phyloP scores from a whole-genome alignment of 495 filamentous ascomycete genomes.

The Trichocladium antarcticum region DNA sequence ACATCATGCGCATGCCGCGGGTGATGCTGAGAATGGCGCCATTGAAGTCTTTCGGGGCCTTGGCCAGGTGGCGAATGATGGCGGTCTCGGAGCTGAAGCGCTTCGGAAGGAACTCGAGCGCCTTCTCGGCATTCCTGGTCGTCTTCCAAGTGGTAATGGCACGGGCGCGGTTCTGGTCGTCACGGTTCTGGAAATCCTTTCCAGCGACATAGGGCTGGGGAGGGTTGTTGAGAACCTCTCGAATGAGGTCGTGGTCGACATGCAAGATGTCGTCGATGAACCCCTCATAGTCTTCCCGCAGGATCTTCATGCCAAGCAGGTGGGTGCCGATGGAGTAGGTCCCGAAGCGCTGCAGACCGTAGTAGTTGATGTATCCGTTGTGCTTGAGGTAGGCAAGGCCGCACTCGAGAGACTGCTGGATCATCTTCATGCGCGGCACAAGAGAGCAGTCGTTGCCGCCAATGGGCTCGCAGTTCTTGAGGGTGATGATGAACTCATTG shows the following conservation, averaged over 20 bases:
- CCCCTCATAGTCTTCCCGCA: slow-evolving; percentile 66
- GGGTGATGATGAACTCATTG: slow-evolving; percentile 84
- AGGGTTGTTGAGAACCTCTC: slow-evolving; percentile 14
- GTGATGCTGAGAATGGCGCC: slow-evolving; percentile 69
- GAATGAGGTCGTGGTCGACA: slow-evolving; percentile 32
- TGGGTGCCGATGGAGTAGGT: slow-evolving; percentile 74
- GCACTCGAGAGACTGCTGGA: slow-evolving; percentile 28
- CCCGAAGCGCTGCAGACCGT: slow-evolving; percentile 87
- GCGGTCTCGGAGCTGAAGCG: slow-evolving; percentile 68
- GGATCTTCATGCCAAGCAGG: slow-evolving; percentile 66
- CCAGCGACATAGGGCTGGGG: neutral
- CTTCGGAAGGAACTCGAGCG: slow-evolving; percentile 58
- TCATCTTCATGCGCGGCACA: slow-evolving; percentile 28
- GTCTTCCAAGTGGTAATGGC: slow-evolving; percentile 62
- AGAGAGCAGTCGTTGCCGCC: slow-evolving; percentile 35
- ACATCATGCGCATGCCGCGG: slow-evolving; percentile 77
- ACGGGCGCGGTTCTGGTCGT: slow-evolving; percentile 65
- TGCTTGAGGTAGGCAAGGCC: slow-evolving; percentile 45
- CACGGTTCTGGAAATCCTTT: slow-evolving; percentile 28
- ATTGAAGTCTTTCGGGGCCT: slow-evolving; percentile 49
- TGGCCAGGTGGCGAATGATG: slow-evolving; percentile 61
- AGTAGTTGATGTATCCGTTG: slow-evolving; percentile 91
- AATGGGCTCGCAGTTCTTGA: slow-evolving; percentile 66
- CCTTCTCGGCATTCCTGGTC: slow-evolving; percentile 42
- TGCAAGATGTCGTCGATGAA: slow-evolving; percentile 62